Conservation (phyloP, 768 basidiomycete species). For the Auriscalpium vulgare region DNA sequence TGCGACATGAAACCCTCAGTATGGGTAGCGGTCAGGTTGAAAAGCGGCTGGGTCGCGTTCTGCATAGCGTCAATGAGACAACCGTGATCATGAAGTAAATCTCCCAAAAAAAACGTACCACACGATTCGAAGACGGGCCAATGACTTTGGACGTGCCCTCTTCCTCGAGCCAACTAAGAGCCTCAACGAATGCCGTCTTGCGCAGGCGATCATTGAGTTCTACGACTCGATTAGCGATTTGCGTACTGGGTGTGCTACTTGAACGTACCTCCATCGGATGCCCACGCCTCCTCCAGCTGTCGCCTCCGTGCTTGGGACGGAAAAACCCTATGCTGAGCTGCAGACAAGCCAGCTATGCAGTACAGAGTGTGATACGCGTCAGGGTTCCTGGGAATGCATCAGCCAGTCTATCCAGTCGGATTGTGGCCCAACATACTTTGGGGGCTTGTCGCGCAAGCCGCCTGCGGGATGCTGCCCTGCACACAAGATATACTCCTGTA, state of each 20-base stretch:
- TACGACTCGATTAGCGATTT: slow-evolving; percentile 16
- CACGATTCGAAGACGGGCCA: slow-evolving; percentile 53
- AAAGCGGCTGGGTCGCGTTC: slow-evolving; percentile 80
- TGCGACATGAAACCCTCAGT: slow-evolving; percentile 58
- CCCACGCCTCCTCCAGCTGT: slow-evolving; percentile 34
- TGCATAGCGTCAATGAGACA: slow-evolving; percentile 19
- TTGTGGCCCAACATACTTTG: slow-evolving; percentile 50
- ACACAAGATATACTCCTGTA: slow-evolving; percentile 82
- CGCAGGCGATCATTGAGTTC: slow-evolving; percentile 27
- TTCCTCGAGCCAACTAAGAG: slow-evolving; percentile 62
- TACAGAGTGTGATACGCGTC: slow-evolving; percentile 95
- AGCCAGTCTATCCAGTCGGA: background rate
- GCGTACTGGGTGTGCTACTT: background rate
- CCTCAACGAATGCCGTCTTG: slow-evolving; percentile 41
- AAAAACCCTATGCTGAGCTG: slow-evolving; percentile 74
- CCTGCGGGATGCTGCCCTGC: slow-evolving; percentile 83
- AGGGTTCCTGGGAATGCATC: slow-evolving; percentile 42
- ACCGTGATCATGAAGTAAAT: background rate
- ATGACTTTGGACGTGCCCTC: slow-evolving; percentile 47
- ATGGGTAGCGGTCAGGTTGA: slow-evolving; percentile 68
- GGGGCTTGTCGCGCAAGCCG: slow-evolving; percentile 91
- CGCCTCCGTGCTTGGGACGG: slow-evolving; percentile 33
- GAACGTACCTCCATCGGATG: slow-evolving; percentile 9
- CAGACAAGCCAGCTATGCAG: slow-evolving; percentile 83
- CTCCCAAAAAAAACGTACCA: slow-evolving; percentile 37